phyloP scores from a whole-genome alignment of 257 asterid genomes.

The Lavandula angustifolia region DNA sequence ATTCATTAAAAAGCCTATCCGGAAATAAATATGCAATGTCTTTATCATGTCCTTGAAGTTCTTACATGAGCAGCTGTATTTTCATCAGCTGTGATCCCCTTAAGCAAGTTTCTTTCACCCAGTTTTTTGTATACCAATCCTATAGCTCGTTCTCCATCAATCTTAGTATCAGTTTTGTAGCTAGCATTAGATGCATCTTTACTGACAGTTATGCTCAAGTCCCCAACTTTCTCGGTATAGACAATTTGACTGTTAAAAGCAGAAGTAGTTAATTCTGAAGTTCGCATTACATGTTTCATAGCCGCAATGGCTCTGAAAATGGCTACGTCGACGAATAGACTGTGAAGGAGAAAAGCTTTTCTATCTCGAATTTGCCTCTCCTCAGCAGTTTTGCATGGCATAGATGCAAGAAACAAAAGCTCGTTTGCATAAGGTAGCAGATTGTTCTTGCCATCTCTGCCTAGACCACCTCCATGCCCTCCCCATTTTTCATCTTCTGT shows the following conservation, averaged over 20 bases:
- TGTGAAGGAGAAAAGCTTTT: slow-evolving; percentile 93
- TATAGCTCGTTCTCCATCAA: slow-evolving; percentile 80
- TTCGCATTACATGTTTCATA: slow-evolving; percentile 63
- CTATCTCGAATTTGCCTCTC: slow-evolving; percentile 94
- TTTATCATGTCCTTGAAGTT: slow-evolving; percentile 25
- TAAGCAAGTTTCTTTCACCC: slow-evolving; percentile 84
- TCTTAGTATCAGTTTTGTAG: slow-evolving; percentile 85
- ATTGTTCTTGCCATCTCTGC: slow-evolving; percentile 84
- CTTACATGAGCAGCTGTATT: slow-evolving; percentile 94
- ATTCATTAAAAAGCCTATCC: slow-evolving; percentile 18
- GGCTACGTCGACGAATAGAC: slow-evolving; percentile 90
- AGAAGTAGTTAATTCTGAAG: slow-evolving; percentile 50
- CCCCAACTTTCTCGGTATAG: slow-evolving; percentile 69
- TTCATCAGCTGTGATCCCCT: slow-evolving; percentile 97
- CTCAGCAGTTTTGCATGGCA: slow-evolving; percentile 96
- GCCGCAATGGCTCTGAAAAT: slow-evolving; percentile 83
- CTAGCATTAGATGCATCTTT: slow-evolving; percentile 83
- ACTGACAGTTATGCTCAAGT: slow-evolving; percentile 66
- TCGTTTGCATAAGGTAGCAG: slow-evolving; percentile 81
- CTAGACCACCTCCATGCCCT: slow-evolving; percentile 96
- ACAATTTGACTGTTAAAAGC: slow-evolving; percentile 40
- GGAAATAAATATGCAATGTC: slow-evolving; percentile 21
- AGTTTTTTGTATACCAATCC: slow-evolving; percentile 58
- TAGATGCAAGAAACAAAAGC: slow-evolving; percentile 71
- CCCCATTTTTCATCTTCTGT: slow-evolving; percentile 94